Base-by-base conservation (phyloP, 495 filamentous ascomycete genomes). In the Jackrogersella minutella region DNA sequence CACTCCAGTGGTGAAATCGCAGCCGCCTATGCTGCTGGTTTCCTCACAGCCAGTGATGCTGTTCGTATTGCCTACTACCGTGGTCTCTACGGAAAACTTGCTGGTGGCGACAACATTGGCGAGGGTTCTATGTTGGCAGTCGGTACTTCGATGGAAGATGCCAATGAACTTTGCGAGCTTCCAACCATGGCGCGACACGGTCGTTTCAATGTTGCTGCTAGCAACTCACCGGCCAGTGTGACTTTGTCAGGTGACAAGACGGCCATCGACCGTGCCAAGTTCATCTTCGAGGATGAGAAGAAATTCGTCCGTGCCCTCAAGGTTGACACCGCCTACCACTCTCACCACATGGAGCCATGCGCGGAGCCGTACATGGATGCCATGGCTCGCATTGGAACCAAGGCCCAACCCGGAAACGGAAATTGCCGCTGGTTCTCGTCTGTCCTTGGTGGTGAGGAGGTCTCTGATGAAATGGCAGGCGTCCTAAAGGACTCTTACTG, bases 81-180 rank as follows among this genome's bases (percentile, higher is more conserved):
- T 19, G 85, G 85, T 8, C 17, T 78, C 0, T 31, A 71, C 8
- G 14, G 30, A 19, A 64, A 73, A 0, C 22, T 71, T n/a, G 55
- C 72, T 16, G 73, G 71, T 1, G 55, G 59, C 1, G 17, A 3
- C n/a, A 24, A 53, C 1, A 69, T 66, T 13, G 41, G 74, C 28
- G 69, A 67, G 17, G 85, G 85, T 4, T 75, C 74, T 7, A 88
- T 88, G 86, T 34, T 87, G 34, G 85, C 86, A 0, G 80, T 80
- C 6, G 84, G 81, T 0, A 70, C 76, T 0, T 76, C 77, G 0
- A 41, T 51, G 4, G 74, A 82, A 13, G 77, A 84, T 21, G 82
- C 80, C 3, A 36, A 66, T 7, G 81, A 78, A 0, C 50, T 83
- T 5, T 75, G 72, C 59, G 54, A 65, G 5, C 26, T 49, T 1